Evolutionary conservation across 2,329 filamentous ascomycete genomes (phyloP).

Genomic region (Fusarium sp.): DNA sequence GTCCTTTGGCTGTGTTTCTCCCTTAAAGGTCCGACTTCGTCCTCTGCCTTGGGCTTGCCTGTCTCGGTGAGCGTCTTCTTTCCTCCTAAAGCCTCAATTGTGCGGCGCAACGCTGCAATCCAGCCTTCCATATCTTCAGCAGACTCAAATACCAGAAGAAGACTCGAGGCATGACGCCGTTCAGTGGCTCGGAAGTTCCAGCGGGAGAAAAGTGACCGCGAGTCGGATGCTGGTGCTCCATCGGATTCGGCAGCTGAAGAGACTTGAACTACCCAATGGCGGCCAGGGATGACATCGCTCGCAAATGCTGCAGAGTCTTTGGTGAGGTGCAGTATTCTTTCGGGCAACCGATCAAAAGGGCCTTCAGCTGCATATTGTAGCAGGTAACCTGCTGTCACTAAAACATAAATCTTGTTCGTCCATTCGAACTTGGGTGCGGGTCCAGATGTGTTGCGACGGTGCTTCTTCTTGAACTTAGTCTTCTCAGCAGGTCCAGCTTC

Average conservation of each 20-base stretch:
- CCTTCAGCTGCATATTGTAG: conserved; percentile 80
- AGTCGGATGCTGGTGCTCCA: conserved; percentile 60
- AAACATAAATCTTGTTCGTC: conserved; percentile 77
- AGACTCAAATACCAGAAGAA: conserved; percentile 78
- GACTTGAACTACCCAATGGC: conserved; percentile 83
- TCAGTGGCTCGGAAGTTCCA: conserved; percentile 67
- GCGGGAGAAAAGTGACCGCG: conserved; percentile 73
- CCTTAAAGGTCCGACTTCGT: conserved; percentile 48
- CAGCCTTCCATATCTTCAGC: conserved; percentile 81
- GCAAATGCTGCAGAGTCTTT: conserved; percentile 82
- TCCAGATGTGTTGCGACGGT: conserved; percentile 56
- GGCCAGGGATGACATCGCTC: conserved; percentile 81
- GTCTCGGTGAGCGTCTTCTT: conserved; percentile 72
- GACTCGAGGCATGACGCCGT: conserved; percentile 68
- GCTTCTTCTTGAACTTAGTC: conserved; percentile 57
- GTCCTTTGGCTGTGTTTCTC: conserved; percentile 59
- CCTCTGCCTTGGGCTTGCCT: conserved; percentile 61
- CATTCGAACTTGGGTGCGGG: conserved; percentile 67
- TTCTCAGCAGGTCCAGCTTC: conserved; percentile 47
- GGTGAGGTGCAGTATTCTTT: conserved; percentile 78
- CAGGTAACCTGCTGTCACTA: conserved; percentile 77
- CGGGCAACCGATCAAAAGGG: conserved; percentile 75
- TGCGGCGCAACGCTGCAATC: conserved; percentile 74
- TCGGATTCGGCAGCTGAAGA: conserved; percentile 73
- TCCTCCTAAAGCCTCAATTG: conserved; percentile 77